Evolutionary conservation across 2,329 filamentous ascomycete species (phyloP).

Genomic region (Aspergillus pseudotamarii): DNA sequence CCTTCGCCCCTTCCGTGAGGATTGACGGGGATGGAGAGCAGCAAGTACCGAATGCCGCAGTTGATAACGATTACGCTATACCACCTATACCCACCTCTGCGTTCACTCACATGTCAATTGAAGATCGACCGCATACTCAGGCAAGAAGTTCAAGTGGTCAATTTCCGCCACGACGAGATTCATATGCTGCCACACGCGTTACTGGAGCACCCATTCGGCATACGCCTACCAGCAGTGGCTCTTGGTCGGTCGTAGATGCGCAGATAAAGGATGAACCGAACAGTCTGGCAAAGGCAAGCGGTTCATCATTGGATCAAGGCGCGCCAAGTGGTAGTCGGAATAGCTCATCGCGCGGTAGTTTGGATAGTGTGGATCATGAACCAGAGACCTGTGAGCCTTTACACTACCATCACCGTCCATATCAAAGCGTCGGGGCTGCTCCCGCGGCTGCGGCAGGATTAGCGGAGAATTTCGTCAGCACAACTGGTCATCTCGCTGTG

Average conservation of each 20-base stretch:
- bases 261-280: conserved; percentile 27
- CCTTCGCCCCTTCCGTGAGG: conserved; percentile 37
- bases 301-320: conserved; percentile 30
- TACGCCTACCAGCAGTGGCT: conserved; percentile 37
- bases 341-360: conserved; percentile 39
- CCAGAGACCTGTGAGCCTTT: conserved; percentile 50
- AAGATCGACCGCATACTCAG: conserved; percentile 21
- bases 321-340: conserved; percentile 27
- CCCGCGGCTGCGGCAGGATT: conserved; percentile 35
- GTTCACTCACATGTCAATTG: conserved; percentile 32
- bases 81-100: conserved; percentile 28
- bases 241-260: conserved; percentile 38
- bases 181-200: conserved; percentile 22
- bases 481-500: conserved; percentile 66
- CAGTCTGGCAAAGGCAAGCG: conserved; percentile 21
- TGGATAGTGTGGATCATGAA: conserved; percentile 37
- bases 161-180: conserved; percentile 31
- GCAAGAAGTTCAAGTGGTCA: conserved; percentile 20
- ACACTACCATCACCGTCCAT: conserved; percentile 55
- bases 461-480: conserved; percentile 53
- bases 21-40: conserved; percentile 32
- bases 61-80: conserved; percentile 29
- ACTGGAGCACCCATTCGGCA: conserved; percentile 25
- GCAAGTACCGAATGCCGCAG: conserved; percentile 30
- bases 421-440: conserved; percentile 38